These are phyloP conservation scores for Solanum chacoense DNA, from an alignment of 305 asterid genomes.

Conservation along the genomic window DNA sequence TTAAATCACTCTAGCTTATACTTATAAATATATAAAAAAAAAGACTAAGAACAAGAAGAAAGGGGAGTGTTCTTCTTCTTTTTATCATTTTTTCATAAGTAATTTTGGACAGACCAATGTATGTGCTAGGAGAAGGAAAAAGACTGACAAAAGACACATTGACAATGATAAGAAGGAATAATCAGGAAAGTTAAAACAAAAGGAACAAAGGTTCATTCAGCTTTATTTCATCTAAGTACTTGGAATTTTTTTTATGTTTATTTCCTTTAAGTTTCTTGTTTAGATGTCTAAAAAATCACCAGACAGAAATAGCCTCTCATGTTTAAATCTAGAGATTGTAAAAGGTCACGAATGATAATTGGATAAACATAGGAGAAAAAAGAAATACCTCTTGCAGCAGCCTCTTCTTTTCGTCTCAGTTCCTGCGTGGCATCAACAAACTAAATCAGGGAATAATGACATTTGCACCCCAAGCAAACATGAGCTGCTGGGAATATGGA, in stretches of 20 bases:
- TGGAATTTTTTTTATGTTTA: not conserved
- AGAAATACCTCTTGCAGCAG: slow-evolving; percentile 66
- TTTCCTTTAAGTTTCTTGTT: not conserved
- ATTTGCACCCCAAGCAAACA: not conserved
- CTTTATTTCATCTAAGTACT: not conserved
- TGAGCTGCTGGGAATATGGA: not conserved
- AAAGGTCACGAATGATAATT: not conserved
- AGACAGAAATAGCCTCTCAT: not conserved
- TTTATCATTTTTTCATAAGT: not conserved
- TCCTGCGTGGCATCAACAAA: slow-evolving; percentile 41
- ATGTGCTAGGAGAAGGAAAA: not conserved
- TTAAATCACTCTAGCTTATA: not conserved
- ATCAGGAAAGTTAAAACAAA: not conserved
- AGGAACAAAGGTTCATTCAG: not conserved
- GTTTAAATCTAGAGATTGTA: not conserved
- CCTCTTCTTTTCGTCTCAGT: slow-evolving; percentile 80
- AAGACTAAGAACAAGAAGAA: not conserved
- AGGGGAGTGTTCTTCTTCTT: not conserved
- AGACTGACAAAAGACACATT: not conserved
- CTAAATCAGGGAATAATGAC: slow-evolving; percentile 12
- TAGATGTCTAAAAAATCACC: not conserved
- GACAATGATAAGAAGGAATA: not conserved
- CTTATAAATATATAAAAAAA: not conserved
- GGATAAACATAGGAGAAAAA: slow-evolving; percentile 6
- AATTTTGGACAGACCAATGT: not conserved